Conservation (phyloP, 768 basidiomycete species). For the Pulveroboletus ravenelii region DNA sequence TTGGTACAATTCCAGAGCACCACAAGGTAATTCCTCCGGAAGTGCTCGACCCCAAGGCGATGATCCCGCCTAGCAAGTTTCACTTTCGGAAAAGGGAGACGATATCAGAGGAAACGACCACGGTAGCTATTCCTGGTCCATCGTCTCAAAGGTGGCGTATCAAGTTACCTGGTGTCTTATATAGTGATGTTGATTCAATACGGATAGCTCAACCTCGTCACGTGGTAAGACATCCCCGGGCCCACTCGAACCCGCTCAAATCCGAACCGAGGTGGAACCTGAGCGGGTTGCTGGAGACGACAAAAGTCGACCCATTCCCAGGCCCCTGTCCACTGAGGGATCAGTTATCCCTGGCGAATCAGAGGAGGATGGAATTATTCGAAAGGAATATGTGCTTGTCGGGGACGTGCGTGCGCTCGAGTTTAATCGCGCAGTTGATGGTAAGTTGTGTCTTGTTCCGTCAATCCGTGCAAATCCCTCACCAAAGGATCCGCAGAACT, state of each 20-base stretch:
- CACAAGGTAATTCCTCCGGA: conserved; percentile 74
- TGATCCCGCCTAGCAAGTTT: conserved; percentile 81
- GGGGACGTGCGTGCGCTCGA: conserved; percentile 88
- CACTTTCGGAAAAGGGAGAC: conserved; percentile 50
- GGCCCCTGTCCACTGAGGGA: conserved; percentile 46
- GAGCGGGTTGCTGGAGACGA: conserved; percentile 6
- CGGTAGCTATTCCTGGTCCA: background rate
- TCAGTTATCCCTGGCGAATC: conserved; percentile 79
- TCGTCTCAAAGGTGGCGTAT: conserved; percentile 22
- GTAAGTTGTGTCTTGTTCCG: conserved; percentile 38
- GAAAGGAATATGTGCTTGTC: conserved; percentile 90
- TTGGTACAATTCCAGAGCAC: conserved; percentile 59
- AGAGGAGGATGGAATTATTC: conserved; percentile 74
- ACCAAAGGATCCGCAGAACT: conserved; percentile 47
- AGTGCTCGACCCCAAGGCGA: conserved; percentile 71
- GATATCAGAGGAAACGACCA: conserved; percentile 9
- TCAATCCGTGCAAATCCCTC: conserved; percentile 6
- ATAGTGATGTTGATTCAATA: background rate
- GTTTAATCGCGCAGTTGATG: conserved; percentile 88
- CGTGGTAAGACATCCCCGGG: conserved; percentile 17
- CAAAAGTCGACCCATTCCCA: conserved; percentile 14
- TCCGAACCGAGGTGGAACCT: conserved; percentile 10
- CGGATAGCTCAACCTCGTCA: conserved; percentile 11
- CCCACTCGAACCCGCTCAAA: conserved; percentile 11
- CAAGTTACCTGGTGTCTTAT: background rate